These are phyloP conservation scores for Pleodorina starrii DNA, from an alignment of 139 green algal species.

Conservation along the genomic window DNA sequence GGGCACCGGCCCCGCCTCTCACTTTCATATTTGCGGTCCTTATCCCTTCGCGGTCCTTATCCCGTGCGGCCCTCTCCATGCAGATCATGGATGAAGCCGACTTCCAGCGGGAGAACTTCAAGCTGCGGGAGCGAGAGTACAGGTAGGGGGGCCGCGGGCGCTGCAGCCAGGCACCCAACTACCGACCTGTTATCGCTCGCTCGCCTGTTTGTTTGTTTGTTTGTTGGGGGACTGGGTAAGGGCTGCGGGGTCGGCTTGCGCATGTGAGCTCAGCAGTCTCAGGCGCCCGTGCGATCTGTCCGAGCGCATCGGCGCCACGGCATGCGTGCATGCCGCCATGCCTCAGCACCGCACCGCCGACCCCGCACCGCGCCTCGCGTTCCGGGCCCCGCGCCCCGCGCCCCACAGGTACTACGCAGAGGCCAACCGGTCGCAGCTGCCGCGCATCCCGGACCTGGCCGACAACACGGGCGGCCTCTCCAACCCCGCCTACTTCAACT, in stretches of 20 bases:
- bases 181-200: too few relatives aligned
- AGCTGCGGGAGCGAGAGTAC: constrained; percentile 62
- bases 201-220: too few relatives aligned
- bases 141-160: constrained; percentile 11
- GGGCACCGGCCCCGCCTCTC: too few relatives aligned
- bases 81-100: constrained; percentile 44
- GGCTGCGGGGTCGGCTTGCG: too few relatives aligned
- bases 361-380: neutral
- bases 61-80: neutral
- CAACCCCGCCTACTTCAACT: constrained; percentile 73
- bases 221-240: too few relatives aligned
- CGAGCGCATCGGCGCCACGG: too few relatives aligned
- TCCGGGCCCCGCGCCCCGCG: neutral
- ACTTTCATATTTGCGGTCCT: too few relatives aligned
- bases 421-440: constrained; percentile 57
- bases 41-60: neutral
- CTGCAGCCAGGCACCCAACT: too few relatives aligned
- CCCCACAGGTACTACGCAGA: constrained; percentile 55
- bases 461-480: constrained; percentile 67
- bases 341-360: too few relatives aligned
- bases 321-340: too few relatives aligned
- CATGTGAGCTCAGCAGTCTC: too few relatives aligned
- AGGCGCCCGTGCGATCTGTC: too few relatives aligned
- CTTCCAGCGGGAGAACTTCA: constrained; percentile 62
- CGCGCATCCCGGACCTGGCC: constrained; percentile 60